These are phyloP conservation scores for Phycomyces blakesleeanus DNA, from an alignment of 192 early-diverging fungal species.

Conservation along the genomic window DNA sequence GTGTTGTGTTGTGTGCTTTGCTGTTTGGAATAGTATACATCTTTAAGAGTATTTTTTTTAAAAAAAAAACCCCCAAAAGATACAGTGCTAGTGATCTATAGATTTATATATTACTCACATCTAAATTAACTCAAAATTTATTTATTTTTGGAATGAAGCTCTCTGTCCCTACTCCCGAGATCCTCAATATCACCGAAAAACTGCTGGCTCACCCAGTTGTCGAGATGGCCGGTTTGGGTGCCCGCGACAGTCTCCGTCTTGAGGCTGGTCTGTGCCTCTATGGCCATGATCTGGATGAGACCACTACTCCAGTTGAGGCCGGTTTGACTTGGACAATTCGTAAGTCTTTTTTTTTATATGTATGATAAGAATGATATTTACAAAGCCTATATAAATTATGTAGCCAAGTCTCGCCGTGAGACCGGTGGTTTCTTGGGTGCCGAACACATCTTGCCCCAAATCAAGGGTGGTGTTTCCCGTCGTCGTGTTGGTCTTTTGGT, in stretches of 20 bases:
- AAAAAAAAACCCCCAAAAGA: too few species aligned
- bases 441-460: conserved; percentile 78
- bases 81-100: too few species aligned
- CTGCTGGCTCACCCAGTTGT: conserved; percentile 71
- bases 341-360: conserved; percentile 22
- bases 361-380: neutral
- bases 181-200: conserved; percentile 61
- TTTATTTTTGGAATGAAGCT: too few species aligned
- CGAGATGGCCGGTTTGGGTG: conserved; percentile 90
- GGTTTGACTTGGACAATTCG: conserved; percentile 94
- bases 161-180: conserved; percentile 75
- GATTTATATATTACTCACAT: neutral
- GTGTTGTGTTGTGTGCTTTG: neutral
- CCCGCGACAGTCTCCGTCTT: conserved; percentile 90
- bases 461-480: conserved; percentile 72
- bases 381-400: too few species aligned
- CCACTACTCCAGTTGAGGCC: conserved; percentile 89
- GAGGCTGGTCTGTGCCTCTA: conserved; percentile 98
- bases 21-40: neutral
- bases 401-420: conserved; percentile 76
- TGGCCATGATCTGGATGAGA: conserved; percentile 92
- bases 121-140: too few species aligned
- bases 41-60: too few species aligned
- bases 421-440: conserved; percentile 94
- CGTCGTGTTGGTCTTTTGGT: conserved; percentile 88